Base-by-base conservation (phyloP, 306 rosid species). In the Alnus rubra region DNA sequence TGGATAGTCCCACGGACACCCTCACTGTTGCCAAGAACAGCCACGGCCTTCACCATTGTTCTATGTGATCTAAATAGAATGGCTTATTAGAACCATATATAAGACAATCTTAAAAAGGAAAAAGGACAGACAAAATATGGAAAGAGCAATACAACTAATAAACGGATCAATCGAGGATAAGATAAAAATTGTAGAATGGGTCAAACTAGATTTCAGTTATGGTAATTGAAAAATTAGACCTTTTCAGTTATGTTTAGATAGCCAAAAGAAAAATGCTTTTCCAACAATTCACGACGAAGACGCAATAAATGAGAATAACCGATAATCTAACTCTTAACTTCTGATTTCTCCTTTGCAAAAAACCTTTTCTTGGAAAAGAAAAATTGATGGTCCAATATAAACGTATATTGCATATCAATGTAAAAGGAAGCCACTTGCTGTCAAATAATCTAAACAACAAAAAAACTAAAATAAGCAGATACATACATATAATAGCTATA, bases 51-150 rank as follows among this genome's bases (percentile, higher is more conserved):
- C 69, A 5, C 69, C 44, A 62, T 62, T 9, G 18, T 31, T 31
- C 16, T 30, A 62, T 62, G 44, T 62, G 39, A 23, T 62, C 39
- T 62, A 54, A 54, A 54, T 18, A 9, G 23, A 79, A 76, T 47
- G 86, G 50, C 44, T 18, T 73, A 72, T 88, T 44, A 86, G 82
- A 81, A 74, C 70, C 52, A 64, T 12, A 18, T 51, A 18, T 33
- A 28, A 18, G 55, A 58, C 11, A 56, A 47, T 73, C 52, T 48
- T 23, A 16, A n/a, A 54, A 15, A 69, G 8, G 59, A 73, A 67
- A 42, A 42, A 37, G 14, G 72, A 13, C 19, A n/a, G 39, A 60
- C 35, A 31, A 16, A 19, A 31, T 3, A 39, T 8, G 14, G 11
- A 39, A 33, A 56, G n/a, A 7, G 30, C 11, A 12, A 31, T 16